These are phyloP conservation scores for Hawksworthiomyces lignivorus DNA, from an alignment of 2,329 filamentous ascomycete genomes.

Conservation along the genomic window DNA sequence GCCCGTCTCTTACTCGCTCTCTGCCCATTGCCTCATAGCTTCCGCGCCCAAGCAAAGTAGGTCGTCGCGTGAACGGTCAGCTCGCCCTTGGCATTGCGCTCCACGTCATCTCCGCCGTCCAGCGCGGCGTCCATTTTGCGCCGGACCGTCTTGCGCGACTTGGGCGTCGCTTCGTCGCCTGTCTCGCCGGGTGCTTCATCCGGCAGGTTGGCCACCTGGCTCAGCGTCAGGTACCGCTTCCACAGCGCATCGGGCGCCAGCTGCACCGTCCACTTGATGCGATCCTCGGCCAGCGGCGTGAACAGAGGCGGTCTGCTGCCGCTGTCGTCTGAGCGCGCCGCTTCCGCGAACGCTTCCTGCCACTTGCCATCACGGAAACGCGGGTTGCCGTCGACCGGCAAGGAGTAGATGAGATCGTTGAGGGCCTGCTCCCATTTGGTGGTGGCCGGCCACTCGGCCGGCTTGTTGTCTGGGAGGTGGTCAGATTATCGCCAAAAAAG, in stretches of 20 bases:
- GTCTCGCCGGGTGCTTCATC: constrained; percentile 29
- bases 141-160: constrained; percentile 39
- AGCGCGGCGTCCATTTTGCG: constrained; percentile 47
- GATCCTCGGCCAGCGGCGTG: constrained; percentile 51
- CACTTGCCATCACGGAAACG: constrained; percentile 60
- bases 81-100: constrained; percentile 53
- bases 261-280: constrained; percentile 49
- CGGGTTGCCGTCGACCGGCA: constrained; percentile 48
- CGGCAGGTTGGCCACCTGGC: constrained; percentile 54
- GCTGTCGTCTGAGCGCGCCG: constrained; percentile 16
- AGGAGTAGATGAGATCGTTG: constrained; percentile 48
- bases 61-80: constrained; percentile 58
- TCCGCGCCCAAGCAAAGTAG: constrained; percentile 54
- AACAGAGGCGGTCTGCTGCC: constrained; percentile 40
- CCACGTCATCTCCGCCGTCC: constrained; percentile 43
- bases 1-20: no score
- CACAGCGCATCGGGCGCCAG: constrained; percentile 53
- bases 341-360: constrained; percentile 54
- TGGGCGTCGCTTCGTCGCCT: constrained; percentile 11
- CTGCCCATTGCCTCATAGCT: constrained; percentile 23
- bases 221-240: constrained; percentile 57
- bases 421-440: constrained; percentile 55
- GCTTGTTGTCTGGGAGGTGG: constrained; percentile 51
- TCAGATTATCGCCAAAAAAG: not conserved
- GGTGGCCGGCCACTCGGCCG: constrained; percentile 43